A percentile compares a stretch with the other conserved stretches of the same genome.
phyloP scores from a whole-genome alignment of 1,284 basidiomycete genomes.

The Meripilus lineatus region DNA sequence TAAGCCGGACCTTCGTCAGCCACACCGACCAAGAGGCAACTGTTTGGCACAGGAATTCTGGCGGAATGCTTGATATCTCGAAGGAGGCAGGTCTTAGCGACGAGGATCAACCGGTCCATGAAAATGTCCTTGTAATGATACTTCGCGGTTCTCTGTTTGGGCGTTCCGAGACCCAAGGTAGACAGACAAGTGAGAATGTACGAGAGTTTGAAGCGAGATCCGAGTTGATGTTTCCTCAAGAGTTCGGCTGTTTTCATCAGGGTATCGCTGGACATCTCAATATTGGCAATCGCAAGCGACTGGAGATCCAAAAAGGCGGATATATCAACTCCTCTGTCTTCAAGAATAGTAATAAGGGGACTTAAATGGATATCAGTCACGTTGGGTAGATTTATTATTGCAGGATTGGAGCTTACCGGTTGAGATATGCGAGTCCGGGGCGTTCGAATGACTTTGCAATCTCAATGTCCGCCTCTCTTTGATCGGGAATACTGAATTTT shows the following conservation, averaged over 20 bases:
- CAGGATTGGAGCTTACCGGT: conserved; percentile 40
- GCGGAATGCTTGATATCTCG: conserved; percentile 70
- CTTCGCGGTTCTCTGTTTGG: conserved; percentile 19
- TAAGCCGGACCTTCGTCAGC: conserved; percentile 73
- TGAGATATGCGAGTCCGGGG: conserved; percentile 56
- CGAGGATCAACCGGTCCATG: conserved; percentile 44
- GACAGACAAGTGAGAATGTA: conserved; percentile 47
- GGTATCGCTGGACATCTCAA: conserved; percentile 51
- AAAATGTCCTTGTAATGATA: conserved; percentile 49
- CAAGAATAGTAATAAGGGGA: conserved; percentile 66
- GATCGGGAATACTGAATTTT: conserved; percentile 54
- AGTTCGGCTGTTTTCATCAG: conserved; percentile 41
- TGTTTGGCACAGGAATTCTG: conserved; percentile 63
- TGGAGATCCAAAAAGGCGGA: conserved; percentile 56
- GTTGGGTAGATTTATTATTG: not conserved
- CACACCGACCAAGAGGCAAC: conserved; percentile 68
- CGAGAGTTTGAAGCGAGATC: conserved; percentile 43
- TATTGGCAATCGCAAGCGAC: conserved; percentile 43
- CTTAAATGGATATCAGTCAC: conserved; percentile 29
- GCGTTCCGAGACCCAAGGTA: conserved; percentile 39
- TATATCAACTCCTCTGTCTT: conserved; percentile 53
- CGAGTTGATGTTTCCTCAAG: conserved; percentile 47
- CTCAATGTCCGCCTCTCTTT: conserved; percentile 55
- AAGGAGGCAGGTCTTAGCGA: conserved; percentile 56
- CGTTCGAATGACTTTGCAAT: conserved; percentile 59